Conservation (phyloP, 345 rosid species). For the Lepidium sativum region DNA sequence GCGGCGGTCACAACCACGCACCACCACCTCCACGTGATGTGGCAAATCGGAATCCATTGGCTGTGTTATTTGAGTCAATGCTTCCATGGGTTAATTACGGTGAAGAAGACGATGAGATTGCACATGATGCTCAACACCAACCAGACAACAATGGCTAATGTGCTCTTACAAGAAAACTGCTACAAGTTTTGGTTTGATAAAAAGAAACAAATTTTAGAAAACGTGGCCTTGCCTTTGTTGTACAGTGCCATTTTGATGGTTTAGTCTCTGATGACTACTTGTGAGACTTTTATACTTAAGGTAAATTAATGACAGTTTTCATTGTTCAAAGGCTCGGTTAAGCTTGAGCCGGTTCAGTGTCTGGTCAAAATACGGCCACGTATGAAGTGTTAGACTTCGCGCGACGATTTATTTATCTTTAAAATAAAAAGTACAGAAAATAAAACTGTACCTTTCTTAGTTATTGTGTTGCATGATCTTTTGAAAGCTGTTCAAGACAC, state of each 20-base stretch:
- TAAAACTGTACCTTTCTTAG: neutral
- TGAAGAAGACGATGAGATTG: constrained; percentile 20
- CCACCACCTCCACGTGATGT: constrained; percentile 37
- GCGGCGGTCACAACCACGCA: constrained; percentile 6
- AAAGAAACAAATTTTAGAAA: neutral
- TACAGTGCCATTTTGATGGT: constrained; percentile 8
- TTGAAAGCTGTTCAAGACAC: constrained; percentile 69
- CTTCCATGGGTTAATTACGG: constrained; percentile 71
- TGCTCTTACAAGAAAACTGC: neutral
- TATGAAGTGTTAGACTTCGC: neutral
- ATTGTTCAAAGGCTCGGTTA: neutral
- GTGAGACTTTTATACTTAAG: neutral
- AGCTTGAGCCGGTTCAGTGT: neutral
- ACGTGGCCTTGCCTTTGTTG: constrained; percentile 12
- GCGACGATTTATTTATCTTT: neutral
- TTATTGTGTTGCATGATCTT: constrained; percentile 33
- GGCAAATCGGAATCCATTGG: constrained; percentile 49
- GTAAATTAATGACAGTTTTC: neutral
- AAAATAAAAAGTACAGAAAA: neutral
- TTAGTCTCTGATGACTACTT: neutral
- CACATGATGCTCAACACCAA: constrained; percentile 26
- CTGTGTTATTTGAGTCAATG: constrained; percentile 64
- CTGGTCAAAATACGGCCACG: constrained; percentile 10
- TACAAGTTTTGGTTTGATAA: neutral
- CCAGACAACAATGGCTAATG: constrained; percentile 29